A percentile compares a stretch with the other conserved stretches of the same genome.
phyloP scores from a whole-genome alignment of 306 rosid genomes.

The Cicer pinnatifidum region DNA sequence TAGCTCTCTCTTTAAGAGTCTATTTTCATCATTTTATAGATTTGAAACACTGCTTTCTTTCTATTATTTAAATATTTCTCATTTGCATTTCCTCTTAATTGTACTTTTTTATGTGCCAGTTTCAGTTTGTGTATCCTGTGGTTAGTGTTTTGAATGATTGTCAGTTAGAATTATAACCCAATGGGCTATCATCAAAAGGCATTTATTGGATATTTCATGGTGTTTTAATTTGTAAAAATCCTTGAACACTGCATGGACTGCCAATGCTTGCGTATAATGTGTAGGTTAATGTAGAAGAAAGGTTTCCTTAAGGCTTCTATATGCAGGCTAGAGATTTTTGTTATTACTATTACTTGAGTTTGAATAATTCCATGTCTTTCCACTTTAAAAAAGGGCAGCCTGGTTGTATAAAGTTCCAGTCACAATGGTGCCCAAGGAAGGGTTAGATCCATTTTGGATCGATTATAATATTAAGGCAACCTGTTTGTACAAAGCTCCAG shows the following conservation, averaged over 20 bases:
- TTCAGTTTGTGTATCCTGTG: not conserved
- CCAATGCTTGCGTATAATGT: slow-evolving; percentile 1
- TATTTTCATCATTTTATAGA: slow-evolving; percentile 1
- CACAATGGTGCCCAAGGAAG: not conserved
- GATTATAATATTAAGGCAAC: not conserved
- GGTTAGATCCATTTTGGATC: not conserved
- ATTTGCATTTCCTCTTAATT: slow-evolving; percentile 1
- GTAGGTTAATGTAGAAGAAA: not conserved
- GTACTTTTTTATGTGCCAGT: not conserved
- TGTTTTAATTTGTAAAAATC: slow-evolving; percentile 24
- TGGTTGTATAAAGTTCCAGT: not conserved
- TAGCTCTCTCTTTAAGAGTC: slow-evolving; percentile 20
- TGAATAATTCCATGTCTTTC: not conserved
- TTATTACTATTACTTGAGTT: not conserved
- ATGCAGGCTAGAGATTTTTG: not conserved
- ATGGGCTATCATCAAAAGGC: slow-evolving; percentile 26
- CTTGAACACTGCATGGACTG: slow-evolving; percentile 33
- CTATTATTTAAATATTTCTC: slow-evolving; percentile 24
- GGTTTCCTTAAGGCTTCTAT: not conserved
- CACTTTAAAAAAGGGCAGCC: not conserved
- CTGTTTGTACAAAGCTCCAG: not conserved
- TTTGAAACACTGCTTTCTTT: not conserved
- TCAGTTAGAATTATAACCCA: slow-evolving; percentile 6
- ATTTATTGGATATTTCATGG: slow-evolving; percentile 24
- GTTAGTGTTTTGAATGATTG: slow-evolving; percentile 19